phyloP scores from a whole-genome alignment of 2,329 filamentous ascomycete genomes.

The Epichloe gansuensis region DNA sequence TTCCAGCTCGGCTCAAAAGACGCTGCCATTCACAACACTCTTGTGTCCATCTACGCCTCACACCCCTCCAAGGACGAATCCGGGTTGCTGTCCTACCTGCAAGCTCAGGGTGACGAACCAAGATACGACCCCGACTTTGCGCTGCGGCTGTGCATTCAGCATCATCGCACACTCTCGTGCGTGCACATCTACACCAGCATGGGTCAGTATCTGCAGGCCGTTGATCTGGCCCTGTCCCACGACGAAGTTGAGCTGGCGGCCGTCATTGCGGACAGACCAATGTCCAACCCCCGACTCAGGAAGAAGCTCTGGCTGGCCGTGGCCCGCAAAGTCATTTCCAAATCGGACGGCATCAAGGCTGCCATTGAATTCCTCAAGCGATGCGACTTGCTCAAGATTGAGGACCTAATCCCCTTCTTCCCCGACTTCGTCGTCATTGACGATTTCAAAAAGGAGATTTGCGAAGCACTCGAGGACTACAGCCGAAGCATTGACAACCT shows the following conservation, averaged over 20 bases:
- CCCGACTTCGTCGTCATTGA: constrained; percentile 98
- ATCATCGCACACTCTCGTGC: constrained; percentile 83
- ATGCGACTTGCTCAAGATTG: constrained; percentile 84
- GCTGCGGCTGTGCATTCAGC: constrained; percentile 84
- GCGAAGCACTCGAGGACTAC: constrained; percentile 84
- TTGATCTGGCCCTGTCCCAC: constrained; percentile 83
- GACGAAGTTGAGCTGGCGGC: constrained; percentile 81
- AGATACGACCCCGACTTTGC: constrained; percentile 94
- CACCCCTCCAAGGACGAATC: constrained; percentile 73
- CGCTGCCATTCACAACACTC: constrained; percentile 88
- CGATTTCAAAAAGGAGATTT: constrained; percentile 98
- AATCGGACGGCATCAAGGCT: constrained; percentile 75
- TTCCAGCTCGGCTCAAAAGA: constrained; percentile 70
- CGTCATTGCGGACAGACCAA: constrained; percentile 74
- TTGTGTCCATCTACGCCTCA: constrained; percentile 91
- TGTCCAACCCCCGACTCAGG: constrained; percentile 66
- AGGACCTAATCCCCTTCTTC: constrained; percentile 96
- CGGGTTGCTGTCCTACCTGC: constrained; percentile 74
- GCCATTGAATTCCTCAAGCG: constrained; percentile 89
- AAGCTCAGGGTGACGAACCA: constrained; percentile 76
- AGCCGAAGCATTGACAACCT: constrained; percentile 77
- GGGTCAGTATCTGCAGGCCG: constrained; percentile 86
- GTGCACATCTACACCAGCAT: constrained; percentile 97
- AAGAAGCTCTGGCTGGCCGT: constrained; percentile 95
- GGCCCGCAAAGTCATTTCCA: constrained; percentile 82